These are phyloP conservation scores for Blastocystis hominis DNA, from an alignment of 352 stramenopile species.

Conservation along the genomic window DNA sequence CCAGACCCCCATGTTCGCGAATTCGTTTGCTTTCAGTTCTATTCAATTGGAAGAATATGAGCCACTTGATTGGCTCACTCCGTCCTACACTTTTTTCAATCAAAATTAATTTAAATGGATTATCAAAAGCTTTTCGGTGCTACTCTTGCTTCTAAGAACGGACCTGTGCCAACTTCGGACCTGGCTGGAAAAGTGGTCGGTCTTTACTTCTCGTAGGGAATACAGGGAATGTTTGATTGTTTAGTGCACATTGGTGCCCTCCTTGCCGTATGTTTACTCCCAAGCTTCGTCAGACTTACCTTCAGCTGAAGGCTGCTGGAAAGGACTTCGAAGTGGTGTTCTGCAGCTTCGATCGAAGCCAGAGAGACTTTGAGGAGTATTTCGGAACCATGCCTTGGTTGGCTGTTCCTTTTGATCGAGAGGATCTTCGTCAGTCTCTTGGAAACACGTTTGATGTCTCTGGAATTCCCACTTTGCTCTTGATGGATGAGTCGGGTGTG, in stretches of 20 bases:
- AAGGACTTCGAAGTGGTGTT: constrained; percentile 54
- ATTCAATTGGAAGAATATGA: neutral
- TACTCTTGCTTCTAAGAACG: neutral
- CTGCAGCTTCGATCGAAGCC: neutral
- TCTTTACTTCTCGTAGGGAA: constrained; percentile 54
- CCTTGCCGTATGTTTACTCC: constrained; percentile 49
- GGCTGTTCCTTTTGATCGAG: constrained; percentile 46
- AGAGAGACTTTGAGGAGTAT: constrained; percentile 31
- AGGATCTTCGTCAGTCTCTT: neutral
- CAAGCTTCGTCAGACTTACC: constrained; percentile 28
- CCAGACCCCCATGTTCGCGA: too few relatives aligned
- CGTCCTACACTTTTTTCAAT: neutral
- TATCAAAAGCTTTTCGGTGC: neutral
- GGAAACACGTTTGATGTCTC: neutral
- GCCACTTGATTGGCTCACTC: neutral
- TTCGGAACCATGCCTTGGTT: constrained; percentile 49
- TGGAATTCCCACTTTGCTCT: constrained; percentile 37
- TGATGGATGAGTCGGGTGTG: constrained; percentile 19
- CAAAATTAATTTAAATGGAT: neutral
- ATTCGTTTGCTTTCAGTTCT: neutral
- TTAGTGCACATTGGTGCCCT: constrained; percentile 57
- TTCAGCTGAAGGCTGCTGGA: neutral
- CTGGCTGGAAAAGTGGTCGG: constrained; percentile 44
- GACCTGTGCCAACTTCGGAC: neutral
- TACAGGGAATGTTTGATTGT: neutral